Evolutionary conservation across 176 grass and related monocot species (phyloP).

Genomic region (Lolium multiflorum): DNA sequence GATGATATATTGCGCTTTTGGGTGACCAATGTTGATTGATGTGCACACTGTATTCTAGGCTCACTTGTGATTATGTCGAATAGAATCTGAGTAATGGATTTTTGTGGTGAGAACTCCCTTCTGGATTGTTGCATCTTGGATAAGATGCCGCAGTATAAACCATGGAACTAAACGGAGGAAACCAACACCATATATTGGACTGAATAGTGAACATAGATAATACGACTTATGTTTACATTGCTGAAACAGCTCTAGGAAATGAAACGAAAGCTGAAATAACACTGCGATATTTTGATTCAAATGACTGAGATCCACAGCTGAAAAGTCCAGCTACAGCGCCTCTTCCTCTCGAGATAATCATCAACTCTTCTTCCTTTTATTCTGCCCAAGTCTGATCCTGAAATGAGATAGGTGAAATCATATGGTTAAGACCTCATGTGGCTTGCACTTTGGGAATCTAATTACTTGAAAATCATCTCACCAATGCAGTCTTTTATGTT

Average conservation of each 20-base stretch:
- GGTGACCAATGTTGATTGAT: background rate
- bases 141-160: slow-evolving; percentile 17
- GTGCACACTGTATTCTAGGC: background rate
- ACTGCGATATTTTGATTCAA: background rate
- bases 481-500: background rate
- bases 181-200: slow-evolving; percentile 24
- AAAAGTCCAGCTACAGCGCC: background rate
- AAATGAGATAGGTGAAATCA: slow-evolving; percentile 23
- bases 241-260: slow-evolving; percentile 36
- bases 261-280: slow-evolving; percentile 26
- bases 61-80: background rate
- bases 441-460: background rate
- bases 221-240: slow-evolving; percentile 32
- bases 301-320: background rate
- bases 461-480: background rate
- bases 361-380: slow-evolving; percentile 31
- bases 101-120: background rate
- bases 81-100: background rate
- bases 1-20: background rate
- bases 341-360: slow-evolving; percentile 31
- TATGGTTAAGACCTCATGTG: slow-evolving; percentile 4
- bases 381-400: slow-evolving; percentile 26
- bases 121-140: background rate
- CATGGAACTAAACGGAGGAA: background rate
- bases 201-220: background rate